A percentile compares a stretch with the other conserved stretches of the same genome.
Conservation (phyloP, 345 rosid genomes). For the Crucihimalaya himalaica region DNA sequence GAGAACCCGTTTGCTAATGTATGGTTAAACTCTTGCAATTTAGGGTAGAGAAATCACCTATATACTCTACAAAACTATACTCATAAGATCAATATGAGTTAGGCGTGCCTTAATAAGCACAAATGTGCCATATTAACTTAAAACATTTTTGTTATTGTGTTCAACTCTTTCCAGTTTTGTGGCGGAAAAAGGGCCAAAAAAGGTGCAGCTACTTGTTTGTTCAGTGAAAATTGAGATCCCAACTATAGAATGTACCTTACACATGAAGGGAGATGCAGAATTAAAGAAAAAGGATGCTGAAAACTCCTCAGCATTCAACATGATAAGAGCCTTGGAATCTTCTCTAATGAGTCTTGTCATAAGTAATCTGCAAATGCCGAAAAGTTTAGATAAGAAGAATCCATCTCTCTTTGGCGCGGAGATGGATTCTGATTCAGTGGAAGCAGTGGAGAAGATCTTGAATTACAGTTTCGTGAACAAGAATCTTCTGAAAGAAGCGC, state of each 20-base stretch:
- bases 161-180: slow-evolving; percentile 41
- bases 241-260: slow-evolving; percentile 39
- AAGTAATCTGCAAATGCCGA: background rate
- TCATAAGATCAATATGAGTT: background rate
- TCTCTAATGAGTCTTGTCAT: background rate
- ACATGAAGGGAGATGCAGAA: slow-evolving; percentile 47
- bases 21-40: no score
- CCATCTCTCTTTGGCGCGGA: background rate
- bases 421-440: slow-evolving; percentile 35
- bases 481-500: slow-evolving; percentile 50
- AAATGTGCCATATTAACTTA: background rate
- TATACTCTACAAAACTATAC: background rate
- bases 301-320: slow-evolving; percentile 56
- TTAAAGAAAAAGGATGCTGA: slow-evolving; percentile 51
- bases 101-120: background rate
- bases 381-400: background rate
- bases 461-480: slow-evolving; percentile 46
- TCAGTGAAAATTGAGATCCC: slow-evolving; percentile 51
- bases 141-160: background rate
- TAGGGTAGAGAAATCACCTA: background rate
- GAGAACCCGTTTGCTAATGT: background rate
- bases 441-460: slow-evolving; percentile 54
- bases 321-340: slow-evolving; percentile 46
- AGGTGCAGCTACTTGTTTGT: background rate
- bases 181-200: slow-evolving; percentile 43